These are phyloP conservation scores for Alternaria conjuncta DNA, from an alignment of 2,329 filamentous ascomycete genomes.

Conservation along the genomic window DNA sequence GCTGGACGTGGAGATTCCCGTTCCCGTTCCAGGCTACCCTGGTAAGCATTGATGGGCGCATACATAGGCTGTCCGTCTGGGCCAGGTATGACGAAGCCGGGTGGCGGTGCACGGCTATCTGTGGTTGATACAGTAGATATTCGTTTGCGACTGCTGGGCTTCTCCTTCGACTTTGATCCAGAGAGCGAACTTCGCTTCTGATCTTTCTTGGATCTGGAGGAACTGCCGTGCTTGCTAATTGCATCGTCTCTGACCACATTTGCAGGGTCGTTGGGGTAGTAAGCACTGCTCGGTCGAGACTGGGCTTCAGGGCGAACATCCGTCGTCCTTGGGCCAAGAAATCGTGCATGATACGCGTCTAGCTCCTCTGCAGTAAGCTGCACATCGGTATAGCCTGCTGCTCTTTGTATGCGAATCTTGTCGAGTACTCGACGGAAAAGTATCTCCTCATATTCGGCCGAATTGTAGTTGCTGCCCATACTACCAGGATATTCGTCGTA, in stretches of 20 bases:
- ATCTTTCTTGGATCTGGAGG: slow-evolving; percentile 45
- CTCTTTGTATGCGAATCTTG: slow-evolving; percentile 79
- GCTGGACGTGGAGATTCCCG: slow-evolving; percentile 49
- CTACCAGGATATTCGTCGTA: slow-evolving; percentile 56
- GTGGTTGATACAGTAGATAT: slow-evolving; percentile 31
- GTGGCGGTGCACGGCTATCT: slow-evolving; percentile 42
- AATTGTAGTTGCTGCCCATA: slow-evolving; percentile 47
- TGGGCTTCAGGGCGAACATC: slow-evolving; percentile 34
- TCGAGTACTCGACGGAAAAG: slow-evolving; percentile 79
- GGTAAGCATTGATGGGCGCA: slow-evolving; percentile 51
- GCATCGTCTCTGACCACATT: slow-evolving; percentile 35
- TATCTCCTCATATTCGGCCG: slow-evolving; percentile 69
- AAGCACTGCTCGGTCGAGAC: slow-evolving; percentile 28
- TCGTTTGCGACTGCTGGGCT: slow-evolving; percentile 39
- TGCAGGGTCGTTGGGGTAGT: slow-evolving; percentile 39
- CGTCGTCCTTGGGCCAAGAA: slow-evolving; percentile 57
- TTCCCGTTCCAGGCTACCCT: slow-evolving; percentile 46
- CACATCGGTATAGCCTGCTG: slow-evolving; percentile 69
- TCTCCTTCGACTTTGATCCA: slow-evolving; percentile 37
- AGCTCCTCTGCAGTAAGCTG: slow-evolving; percentile 81
- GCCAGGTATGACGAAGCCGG: slow-evolving; percentile 57
- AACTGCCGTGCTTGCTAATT: slow-evolving; percentile 38
- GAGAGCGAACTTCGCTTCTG: slow-evolving; percentile 39
- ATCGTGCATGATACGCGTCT: slow-evolving; percentile 74
- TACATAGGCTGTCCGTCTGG: slow-evolving; percentile 57